Evolutionary conservation across 768 basidiomycete species (phyloP).

Genomic region (Leucocoprinus birnbaumii): DNA sequence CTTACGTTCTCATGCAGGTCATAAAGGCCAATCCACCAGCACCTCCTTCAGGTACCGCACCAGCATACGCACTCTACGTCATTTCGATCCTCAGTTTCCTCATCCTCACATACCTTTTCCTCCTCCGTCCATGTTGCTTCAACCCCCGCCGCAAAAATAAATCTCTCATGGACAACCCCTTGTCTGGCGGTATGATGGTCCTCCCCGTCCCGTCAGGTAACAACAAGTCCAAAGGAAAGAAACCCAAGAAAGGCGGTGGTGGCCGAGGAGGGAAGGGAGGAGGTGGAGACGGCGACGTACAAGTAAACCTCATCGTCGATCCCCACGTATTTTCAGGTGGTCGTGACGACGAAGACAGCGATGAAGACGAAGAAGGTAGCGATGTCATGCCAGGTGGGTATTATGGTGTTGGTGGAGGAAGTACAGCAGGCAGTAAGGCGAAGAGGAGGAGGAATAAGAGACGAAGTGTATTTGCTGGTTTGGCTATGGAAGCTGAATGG

Average conservation of each 20-base stretch:
- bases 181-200: constrained; percentile 54
- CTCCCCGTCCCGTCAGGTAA: constrained; percentile 46
- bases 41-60: constrained; percentile 48
- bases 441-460: constrained; percentile 37
- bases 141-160: constrained; percentile 20
- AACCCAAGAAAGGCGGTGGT: constrained; percentile 36
- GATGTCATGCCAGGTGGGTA: constrained; percentile 34
- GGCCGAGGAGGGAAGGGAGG: constrained; percentile 19
- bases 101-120: constrained; percentile 50
- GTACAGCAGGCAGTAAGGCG: constrained; percentile 10
- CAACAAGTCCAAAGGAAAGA: constrained; percentile 32
- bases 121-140: constrained; percentile 58
- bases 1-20: not conserved
- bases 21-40: constrained; percentile 57
- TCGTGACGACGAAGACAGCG: constrained; percentile 32
- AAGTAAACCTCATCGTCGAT: constrained; percentile 74
- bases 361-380: constrained; percentile 35
- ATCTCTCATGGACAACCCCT: constrained; percentile 16
- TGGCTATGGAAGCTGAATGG: constrained; percentile 68
- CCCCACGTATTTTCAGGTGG: constrained; percentile 48
- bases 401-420: constrained; percentile 19
- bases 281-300: constrained; percentile 42
- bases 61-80: constrained; percentile 56
- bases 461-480: constrained; percentile 53
- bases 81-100: constrained; percentile 53